Base-by-base conservation (phyloP, 2,329 filamentous ascomycete genomes). In the Penicillium sp. region DNA sequence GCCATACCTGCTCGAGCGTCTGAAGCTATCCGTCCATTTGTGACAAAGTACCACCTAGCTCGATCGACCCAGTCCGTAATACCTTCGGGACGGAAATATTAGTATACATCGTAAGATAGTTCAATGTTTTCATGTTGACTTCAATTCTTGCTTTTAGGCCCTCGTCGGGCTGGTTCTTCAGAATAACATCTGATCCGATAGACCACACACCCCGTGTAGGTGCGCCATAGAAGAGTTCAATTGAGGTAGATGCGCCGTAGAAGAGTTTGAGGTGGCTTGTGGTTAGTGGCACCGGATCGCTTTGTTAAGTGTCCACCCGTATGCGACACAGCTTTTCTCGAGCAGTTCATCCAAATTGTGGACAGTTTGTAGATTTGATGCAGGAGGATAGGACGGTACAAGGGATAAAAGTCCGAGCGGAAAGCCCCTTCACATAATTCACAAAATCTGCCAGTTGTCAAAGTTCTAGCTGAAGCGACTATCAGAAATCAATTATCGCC, bases 121-220 rank as follows among this genome's bases (percentile, higher is more conserved):
- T 15, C 31, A 63, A 20, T 28, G 53, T 59, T 53, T 60, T n/a
- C n/a, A n/a, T n/a, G n/a, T n/a, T 56, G 2, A 60, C 56, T 57
- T 68, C 64, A 20, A 55, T 39, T 28, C 50, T 62, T 42, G 58
- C 47, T 48, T 55, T 60, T 11, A 49, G 60, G 6, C 59, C 66
- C 10, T 67, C 63, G 39, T 66, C 58, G 15, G 64, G 59, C 10
- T 61, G 59, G 38, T 67, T 62, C 56, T 68, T 63, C 43, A 65
- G 20, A 15, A 67, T 67, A 42, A 59, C 48, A 58, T 65, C 64
- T 20, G 63, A 59, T 2, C 66, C 64, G 42, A 65, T 61, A 5
- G 59, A 45, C 42, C 42, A 59, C 62, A 62, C 60, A 10, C 62
- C 60, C 38, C 59, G 54, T 34, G 42, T 49, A 49, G n/a, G 22